A percentile compares a stretch with the other conserved stretches of the same genome.
These are phyloP conservation scores for Zygnema cylindricum DNA, from an alignment of 139 green algal genomes.

Conservation along the genomic window DNA sequence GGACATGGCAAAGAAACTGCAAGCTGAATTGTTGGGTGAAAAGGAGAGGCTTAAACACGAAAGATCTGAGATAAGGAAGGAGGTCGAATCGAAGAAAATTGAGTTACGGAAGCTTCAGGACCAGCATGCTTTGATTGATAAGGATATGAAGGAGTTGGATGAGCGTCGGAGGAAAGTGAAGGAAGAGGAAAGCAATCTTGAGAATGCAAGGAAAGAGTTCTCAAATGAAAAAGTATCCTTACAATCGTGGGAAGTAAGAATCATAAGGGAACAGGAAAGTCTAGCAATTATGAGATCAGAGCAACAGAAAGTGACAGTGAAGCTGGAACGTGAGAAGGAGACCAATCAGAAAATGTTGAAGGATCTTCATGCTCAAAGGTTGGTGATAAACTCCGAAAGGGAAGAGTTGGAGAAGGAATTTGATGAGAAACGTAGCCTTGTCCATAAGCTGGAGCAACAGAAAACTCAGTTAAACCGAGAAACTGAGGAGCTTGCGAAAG, in stretches of 20 bases:
- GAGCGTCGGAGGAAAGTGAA: background rate
- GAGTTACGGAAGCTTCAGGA: background rate
- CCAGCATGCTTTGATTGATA: background rate
- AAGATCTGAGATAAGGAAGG: background rate
- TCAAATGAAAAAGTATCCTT: background rate
- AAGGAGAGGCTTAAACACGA: background rate
- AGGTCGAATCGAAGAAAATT: background rate
- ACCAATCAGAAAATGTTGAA: background rate
- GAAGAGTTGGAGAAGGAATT: background rate
- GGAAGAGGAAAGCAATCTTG: background rate
- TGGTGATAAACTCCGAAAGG: background rate
- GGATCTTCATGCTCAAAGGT: background rate
- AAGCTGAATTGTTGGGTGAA: background rate
- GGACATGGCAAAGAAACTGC: background rate
- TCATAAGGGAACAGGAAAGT: background rate
- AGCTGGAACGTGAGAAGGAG: background rate
- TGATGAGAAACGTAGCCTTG: background rate
- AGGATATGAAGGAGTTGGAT: background rate
- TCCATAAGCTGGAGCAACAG: background rate
- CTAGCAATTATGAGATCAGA: background rate
- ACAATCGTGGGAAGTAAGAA: background rate
- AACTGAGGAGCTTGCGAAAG: background rate
- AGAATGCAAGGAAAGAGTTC: background rate
- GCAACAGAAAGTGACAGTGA: background rate
- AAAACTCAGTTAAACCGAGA: background rate